Conservation (phyloP, 176 grass and related monocot species). For the Puya raimondii region DNA sequence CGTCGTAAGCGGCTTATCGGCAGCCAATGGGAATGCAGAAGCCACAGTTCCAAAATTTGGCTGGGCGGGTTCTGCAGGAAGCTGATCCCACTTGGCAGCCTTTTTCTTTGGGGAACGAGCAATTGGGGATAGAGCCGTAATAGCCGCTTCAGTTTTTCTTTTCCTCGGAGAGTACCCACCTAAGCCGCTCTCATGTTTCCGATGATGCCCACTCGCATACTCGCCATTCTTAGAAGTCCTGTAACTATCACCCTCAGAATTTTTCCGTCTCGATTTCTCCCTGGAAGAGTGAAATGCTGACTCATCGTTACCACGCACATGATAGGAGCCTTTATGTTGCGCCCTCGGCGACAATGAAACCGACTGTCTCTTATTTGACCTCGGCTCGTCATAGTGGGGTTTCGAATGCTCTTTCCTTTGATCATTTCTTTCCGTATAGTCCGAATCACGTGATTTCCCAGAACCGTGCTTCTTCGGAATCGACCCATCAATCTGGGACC, state of each 20-base stretch:
- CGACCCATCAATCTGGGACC: slow-evolving; percentile 33
- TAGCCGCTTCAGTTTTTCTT: slow-evolving; percentile 40
- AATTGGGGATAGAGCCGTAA: slow-evolving; percentile 21
- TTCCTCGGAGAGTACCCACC: slow-evolving; percentile 93
- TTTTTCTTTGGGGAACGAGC: slow-evolving; percentile 51
- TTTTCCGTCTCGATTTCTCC: slow-evolving; percentile 52
- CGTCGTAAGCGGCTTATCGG: slow-evolving; percentile 16
- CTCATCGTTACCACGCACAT: slow-evolving; percentile 27
- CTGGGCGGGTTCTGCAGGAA: slow-evolving; percentile 39
- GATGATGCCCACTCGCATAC: slow-evolving; percentile 37
- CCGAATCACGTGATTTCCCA: slow-evolving; percentile 24
- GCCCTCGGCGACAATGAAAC: slow-evolving; percentile 40
- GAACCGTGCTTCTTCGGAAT: slow-evolving; percentile 44
- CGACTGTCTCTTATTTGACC: slow-evolving; percentile 63
- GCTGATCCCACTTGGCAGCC: slow-evolving; percentile 83
- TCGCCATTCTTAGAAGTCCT: slow-evolving; percentile 42
- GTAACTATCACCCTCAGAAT: slow-evolving; percentile 54
- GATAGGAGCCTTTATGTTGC: slow-evolving; percentile 35
- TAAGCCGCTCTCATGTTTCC: slow-evolving; percentile 48
- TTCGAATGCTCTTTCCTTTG: slow-evolving; percentile 41
- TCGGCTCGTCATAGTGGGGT: slow-evolving; percentile 37
- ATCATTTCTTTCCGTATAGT: slow-evolving; percentile 43
- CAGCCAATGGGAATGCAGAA: slow-evolving; percentile 33
- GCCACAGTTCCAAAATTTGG: slow-evolving; percentile 18
- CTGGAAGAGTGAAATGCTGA: slow-evolving; percentile 21